Percentiles rank a stretch among this genome's conserved stretches.
These are phyloP conservation scores for Cutaneotrichosporon sp. DNA, from an alignment of 1,284 basidiomycete genomes.

Conservation along the genomic window DNA sequence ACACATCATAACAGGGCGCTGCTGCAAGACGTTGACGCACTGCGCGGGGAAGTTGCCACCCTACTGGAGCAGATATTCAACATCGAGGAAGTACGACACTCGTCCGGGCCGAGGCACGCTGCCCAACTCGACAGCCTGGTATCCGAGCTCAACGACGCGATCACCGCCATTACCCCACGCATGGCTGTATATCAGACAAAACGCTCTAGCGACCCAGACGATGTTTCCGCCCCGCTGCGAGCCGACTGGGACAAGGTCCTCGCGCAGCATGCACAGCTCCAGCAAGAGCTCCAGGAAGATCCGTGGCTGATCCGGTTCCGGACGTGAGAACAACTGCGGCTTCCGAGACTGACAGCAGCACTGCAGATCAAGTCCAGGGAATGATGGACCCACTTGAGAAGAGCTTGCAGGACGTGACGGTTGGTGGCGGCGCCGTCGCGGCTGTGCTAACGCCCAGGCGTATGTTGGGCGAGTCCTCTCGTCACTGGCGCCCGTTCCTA, in stretches of 20 bases:
- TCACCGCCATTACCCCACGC: conserved; percentile 10
- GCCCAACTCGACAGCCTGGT: conserved; percentile 20
- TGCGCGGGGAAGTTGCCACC: conserved; percentile 22
- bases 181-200: conserved; percentile 1
- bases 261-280: conserved; percentile 70
- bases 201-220: background rate
- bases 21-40: conserved; percentile 14
- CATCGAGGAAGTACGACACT: conserved; percentile 43
- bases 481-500: conserved; percentile 22
- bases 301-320: conserved; percentile 93
- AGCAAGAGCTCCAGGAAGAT: conserved; percentile 89
- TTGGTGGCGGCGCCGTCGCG: conserved; percentile 12
- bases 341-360: conserved; percentile 20
- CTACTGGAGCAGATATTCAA: conserved; percentile 33
- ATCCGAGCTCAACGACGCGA: conserved; percentile 17
- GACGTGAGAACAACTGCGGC: conserved; percentile 55
- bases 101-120: conserved; percentile 51
- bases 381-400: conserved; percentile 96
- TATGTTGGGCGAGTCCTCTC: conserved; percentile 31
- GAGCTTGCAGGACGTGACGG: conserved; percentile 31
- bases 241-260: conserved; percentile 73
- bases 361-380: conserved; percentile 74
- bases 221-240: conserved; percentile 13
- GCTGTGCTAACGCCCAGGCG: conserved; percentile 9
- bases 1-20: conserved; percentile 7